phyloP scores from a whole-genome alignment of 306 rosid species.

The Neltuma alba region DNA sequence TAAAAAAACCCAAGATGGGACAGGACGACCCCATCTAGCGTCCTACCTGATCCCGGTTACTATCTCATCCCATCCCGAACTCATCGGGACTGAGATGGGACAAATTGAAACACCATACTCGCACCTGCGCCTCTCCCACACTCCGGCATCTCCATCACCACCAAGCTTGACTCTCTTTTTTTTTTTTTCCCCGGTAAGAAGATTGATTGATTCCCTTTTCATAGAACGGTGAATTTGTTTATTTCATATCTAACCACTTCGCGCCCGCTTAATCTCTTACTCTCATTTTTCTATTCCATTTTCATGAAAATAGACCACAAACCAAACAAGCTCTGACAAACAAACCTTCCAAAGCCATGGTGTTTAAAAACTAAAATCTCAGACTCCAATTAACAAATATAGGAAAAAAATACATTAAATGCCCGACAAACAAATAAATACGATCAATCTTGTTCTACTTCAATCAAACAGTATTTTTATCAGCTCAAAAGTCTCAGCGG shows the following conservation, averaged over 20 bases:
- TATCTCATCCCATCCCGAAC: too few relatives aligned
- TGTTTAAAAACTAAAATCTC: not conserved
- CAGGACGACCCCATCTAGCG: too few relatives aligned
- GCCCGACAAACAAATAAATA: slow-evolving; percentile 14
- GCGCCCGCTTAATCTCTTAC: not conserved
- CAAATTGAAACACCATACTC: too few relatives aligned
- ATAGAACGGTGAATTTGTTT: not conserved
- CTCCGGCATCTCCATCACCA: too few relatives aligned
- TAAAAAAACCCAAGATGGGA: too few relatives aligned
- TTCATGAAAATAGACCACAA: not conserved
- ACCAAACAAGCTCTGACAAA: not conserved
- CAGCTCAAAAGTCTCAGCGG: slow-evolving; percentile 17
- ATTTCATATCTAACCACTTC: too few relatives aligned
- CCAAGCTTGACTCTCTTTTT: too few relatives aligned
- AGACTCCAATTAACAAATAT: not conserved
- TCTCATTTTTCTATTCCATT: not conserved
- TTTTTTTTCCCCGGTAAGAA: too few relatives aligned
- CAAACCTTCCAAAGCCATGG: not conserved
- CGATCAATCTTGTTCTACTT: slow-evolving; percentile 34
- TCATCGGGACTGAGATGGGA: too few relatives aligned
- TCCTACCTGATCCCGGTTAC: too few relatives aligned
- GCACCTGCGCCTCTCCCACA: too few relatives aligned
- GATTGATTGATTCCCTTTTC: too few relatives aligned
- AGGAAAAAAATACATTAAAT: not conserved
- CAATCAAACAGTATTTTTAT: slow-evolving; percentile 19